phyloP scores from a whole-genome alignment of 1,284 basidiomycete genomes.

The Sutorius eximius region DNA sequence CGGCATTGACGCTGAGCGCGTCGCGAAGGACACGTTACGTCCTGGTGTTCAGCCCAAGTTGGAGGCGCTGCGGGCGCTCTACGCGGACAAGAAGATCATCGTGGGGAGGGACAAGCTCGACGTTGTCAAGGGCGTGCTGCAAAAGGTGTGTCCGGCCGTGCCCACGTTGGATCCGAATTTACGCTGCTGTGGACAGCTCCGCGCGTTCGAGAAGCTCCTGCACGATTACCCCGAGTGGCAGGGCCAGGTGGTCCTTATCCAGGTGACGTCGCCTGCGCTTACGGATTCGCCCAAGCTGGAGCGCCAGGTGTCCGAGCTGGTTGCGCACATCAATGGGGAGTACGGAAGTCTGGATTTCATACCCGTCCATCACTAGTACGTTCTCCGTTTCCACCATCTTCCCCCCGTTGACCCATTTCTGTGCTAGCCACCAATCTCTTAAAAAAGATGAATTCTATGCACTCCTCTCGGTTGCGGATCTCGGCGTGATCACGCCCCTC shows the following conservation, averaged over 20 bases:
- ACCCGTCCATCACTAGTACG: conserved; percentile 97
- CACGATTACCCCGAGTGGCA: conserved; percentile 96
- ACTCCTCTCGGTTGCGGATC: conserved; percentile 90
- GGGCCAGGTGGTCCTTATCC: conserved; percentile 83
- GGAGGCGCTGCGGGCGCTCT: conserved; percentile 80
- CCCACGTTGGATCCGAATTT: no score
- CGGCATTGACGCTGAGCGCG: conserved; percentile 94
- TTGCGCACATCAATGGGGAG: conserved; percentile 96
- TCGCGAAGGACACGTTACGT: conserved; percentile 78
- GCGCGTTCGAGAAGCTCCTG: conserved; percentile 94
- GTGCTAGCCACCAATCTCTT: conserved; percentile 88
- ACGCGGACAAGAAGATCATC: conserved; percentile 98
- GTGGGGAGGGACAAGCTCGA: conserved; percentile 99
- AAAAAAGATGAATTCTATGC: conserved; percentile 99
- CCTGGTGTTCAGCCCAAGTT: conserved; percentile 90
- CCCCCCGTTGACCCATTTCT: background rate
- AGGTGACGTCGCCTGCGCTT: conserved; percentile 93
- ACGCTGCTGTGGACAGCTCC: conserved; percentile 51
- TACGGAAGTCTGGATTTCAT: conserved; percentile 96
- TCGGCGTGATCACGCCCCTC: conserved; percentile 94
- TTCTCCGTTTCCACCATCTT: conserved; percentile 14
- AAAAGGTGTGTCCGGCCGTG: conserved; percentile 62
- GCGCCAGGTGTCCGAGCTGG: conserved; percentile 90
- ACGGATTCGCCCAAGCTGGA: conserved; percentile 94
- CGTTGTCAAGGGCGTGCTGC: conserved; percentile 95